A percentile compares a stretch with the other conserved stretches of the same genome.
Conservation (phyloP, 441 rosid genomes). For the Adansonia rubrostipa region DNA sequence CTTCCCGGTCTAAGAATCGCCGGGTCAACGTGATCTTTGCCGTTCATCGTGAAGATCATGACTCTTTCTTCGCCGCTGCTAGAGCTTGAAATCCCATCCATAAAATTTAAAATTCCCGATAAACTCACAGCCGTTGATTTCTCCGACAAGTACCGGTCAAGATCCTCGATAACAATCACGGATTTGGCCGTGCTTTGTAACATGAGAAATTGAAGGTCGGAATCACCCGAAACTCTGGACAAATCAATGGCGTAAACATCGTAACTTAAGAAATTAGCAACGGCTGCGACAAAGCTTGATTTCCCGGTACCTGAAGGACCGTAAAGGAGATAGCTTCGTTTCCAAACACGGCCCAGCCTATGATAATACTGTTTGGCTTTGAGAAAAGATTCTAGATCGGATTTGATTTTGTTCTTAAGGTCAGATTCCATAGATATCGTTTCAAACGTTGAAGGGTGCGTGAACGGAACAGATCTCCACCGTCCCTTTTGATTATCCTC, state of each 20-base stretch:
- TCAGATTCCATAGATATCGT: conserved; percentile 76
- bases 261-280: conserved; percentile 78
- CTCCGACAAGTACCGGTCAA: conserved; percentile 61
- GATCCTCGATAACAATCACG: conserved; percentile 79
- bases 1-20: conserved; percentile 68
- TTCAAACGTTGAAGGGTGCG: conserved; percentile 75
- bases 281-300: conserved; percentile 85
- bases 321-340: conserved; percentile 77
- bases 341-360: conserved; percentile 87
- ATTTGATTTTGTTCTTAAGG: conserved; percentile 62
- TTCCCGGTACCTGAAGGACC: conserved; percentile 96
- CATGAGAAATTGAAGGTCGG: conserved; percentile 68
- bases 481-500: conserved; percentile 25
- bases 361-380: conserved; percentile 73
- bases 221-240: conserved; percentile 60
- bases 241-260: conserved; percentile 87
- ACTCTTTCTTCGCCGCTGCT: conserved; percentile 66
- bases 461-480: conserved; percentile 55
- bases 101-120: conserved; percentile 62
- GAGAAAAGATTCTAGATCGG: conserved; percentile 76
- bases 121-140: conserved; percentile 55
- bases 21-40: conserved; percentile 60
- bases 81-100: conserved; percentile 69
- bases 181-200: conserved; percentile 68
- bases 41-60: conserved; percentile 65